These are phyloP conservation scores for Russula lepida DNA, from an alignment of 768 basidiomycete species.

Conservation along the genomic window DNA sequence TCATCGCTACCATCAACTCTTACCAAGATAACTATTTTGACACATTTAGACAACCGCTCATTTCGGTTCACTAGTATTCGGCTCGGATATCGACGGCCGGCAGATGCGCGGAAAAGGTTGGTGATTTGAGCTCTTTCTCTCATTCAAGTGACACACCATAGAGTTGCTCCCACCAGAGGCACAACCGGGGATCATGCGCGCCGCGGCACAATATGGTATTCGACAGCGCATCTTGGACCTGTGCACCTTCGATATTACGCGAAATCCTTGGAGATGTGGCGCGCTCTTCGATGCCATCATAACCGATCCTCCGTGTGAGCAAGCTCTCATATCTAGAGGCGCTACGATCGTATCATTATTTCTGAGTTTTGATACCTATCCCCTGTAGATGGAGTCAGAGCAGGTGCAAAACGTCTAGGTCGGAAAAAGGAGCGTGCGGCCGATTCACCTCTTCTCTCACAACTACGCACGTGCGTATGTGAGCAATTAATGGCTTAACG, in stretches of 20 bases:
- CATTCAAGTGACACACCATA: not conserved
- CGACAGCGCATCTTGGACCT: conserved; percentile 68
- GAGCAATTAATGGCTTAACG: not conserved
- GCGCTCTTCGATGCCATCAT: conserved; percentile 89
- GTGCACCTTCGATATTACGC: conserved; percentile 88
- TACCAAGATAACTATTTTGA: not conserved
- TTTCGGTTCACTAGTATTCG: conserved; percentile 81
- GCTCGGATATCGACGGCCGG: conserved; percentile 94
- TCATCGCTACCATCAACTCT: not conserved
- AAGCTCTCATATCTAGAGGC: conserved; percentile 25
- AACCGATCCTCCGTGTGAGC: conserved; percentile 88
- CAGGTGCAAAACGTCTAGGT: conserved; percentile 76
- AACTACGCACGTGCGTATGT: conserved; percentile 28
- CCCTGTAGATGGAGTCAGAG: conserved; percentile 78
- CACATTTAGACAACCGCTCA: conserved; percentile 62
- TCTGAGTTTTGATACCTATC: not conserved
- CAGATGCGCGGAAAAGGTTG: conserved; percentile 92
- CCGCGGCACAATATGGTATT: conserved; percentile 80
- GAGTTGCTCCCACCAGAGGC: conserved; percentile 24
- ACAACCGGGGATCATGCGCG: conserved; percentile 65
- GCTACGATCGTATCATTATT: not conserved
- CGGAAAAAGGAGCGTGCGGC: conserved; percentile 44
- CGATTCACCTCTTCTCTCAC: conserved; percentile 20
- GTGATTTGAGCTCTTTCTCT: not conserved
- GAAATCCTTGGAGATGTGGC: conserved; percentile 82